These are phyloP conservation scores for Hamigera avellanea DNA, from an alignment of 495 filamentous ascomycete genomes.

Conservation along the genomic window DNA sequence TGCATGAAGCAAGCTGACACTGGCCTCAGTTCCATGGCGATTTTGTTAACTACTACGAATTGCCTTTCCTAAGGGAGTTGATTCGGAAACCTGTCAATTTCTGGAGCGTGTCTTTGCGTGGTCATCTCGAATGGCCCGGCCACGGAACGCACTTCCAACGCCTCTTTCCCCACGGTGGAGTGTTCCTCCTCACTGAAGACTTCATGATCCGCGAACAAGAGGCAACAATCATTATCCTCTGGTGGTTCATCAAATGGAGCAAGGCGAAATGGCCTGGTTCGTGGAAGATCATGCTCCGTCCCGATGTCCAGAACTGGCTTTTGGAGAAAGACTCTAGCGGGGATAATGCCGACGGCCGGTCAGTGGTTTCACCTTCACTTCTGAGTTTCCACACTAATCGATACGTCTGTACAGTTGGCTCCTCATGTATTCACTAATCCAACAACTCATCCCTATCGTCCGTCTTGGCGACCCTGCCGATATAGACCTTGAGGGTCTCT, in stretches of 20 bases:
- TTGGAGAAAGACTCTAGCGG: constrained; percentile 6
- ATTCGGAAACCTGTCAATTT: constrained; percentile 17
- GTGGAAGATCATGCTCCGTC: constrained; percentile 31
- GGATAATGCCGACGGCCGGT: constrained; percentile 12
- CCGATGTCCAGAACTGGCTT: constrained; percentile 28
- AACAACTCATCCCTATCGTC: constrained; percentile 9
- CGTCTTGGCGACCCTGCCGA: constrained; percentile 4
- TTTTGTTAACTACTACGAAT: constrained; percentile 14
- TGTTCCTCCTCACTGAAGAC: constrained; percentile 53
- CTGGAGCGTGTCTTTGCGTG: constrained; percentile 25
- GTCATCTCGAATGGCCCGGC: constrained; percentile 13
- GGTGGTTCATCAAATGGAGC: constrained; percentile 38
- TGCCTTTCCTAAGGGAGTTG: constrained; percentile 17
- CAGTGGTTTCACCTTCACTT: constrained; percentile 2
- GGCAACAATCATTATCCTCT: constrained; percentile 38
- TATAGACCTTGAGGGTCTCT: constrained; percentile 8
- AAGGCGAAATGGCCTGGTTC: constrained; percentile 13
- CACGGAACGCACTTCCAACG: constrained; percentile 22
- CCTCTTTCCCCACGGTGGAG: constrained; percentile 46
- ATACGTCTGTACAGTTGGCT: constrained; percentile 10
- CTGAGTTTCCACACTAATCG: neutral
- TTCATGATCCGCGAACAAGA: constrained; percentile 41
- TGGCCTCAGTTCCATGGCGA: constrained; percentile 24
- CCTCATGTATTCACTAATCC: constrained; percentile 18
- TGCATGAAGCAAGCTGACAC: neutral